Evolutionary conservation across 2,329 filamentous ascomycete species (phyloP).

Genomic region (Pseudogymnoascus sp.): DNA sequence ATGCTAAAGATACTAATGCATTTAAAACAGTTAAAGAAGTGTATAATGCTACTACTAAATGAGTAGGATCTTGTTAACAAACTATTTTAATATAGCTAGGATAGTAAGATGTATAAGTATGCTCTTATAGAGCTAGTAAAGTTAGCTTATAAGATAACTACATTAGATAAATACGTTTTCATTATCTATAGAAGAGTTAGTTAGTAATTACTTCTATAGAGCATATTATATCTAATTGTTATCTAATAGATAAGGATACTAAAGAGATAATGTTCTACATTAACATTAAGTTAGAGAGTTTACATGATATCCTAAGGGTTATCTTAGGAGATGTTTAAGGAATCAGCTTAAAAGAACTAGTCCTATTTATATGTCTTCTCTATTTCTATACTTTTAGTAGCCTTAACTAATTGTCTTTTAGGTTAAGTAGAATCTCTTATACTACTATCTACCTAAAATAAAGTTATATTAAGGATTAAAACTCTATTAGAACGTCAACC

Average conservation of each 20-base stretch:
- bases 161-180: slow-evolving; percentile 16
- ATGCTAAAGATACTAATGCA: not conserved
- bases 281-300: slow-evolving; percentile 11
- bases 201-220: slow-evolving; percentile 9
- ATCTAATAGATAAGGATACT: slow-evolving; percentile 6
- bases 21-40: slow-evolving; percentile 15
- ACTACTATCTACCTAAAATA: slow-evolving; percentile 13
- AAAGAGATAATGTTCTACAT: not conserved
- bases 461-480: slow-evolving; percentile 6
- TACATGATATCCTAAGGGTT: slow-evolving; percentile 11
- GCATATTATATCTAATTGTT: not conserved
- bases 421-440: slow-evolving; percentile 15
- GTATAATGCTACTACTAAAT: slow-evolving; percentile 10
- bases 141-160: not conserved
- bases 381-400: not conserved
- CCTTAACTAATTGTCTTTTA: slow-evolving; percentile 11
- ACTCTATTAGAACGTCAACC: not conserved
- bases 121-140: slow-evolving; percentile 9
- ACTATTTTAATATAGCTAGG: slow-evolving; percentile 17
- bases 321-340: slow-evolving; percentile 9
- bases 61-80: slow-evolving; percentile 6
- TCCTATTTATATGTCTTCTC: slow-evolving; percentile 2
- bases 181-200: slow-evolving; percentile 12
- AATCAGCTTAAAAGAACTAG: slow-evolving; percentile 7
- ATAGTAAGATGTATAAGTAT: slow-evolving; percentile 8